Evolutionary conservation across 805 yeast species (phyloP).

Genomic region (Tetrapisispora nanseiensis): DNA sequence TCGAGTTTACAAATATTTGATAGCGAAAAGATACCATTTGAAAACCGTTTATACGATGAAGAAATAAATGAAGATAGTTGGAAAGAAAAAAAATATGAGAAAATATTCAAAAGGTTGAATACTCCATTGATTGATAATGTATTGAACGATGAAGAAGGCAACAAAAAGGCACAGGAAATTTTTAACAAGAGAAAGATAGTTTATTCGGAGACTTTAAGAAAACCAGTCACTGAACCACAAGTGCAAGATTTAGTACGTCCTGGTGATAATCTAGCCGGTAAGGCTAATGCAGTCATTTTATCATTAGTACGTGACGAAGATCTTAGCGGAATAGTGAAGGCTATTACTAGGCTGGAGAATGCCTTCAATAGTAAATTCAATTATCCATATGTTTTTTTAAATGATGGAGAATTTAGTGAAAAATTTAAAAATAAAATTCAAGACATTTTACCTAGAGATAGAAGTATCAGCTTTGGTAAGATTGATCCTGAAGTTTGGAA

Average conservation of each 20-base stretch:
- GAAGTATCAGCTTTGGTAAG: constrained; percentile 38
- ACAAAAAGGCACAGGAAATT: neutral
- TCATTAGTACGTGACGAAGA: constrained; percentile 68
- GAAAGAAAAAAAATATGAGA: neutral
- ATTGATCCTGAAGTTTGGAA: constrained; percentile 44
- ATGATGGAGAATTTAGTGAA: constrained; percentile 56
- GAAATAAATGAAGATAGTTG: neutral
- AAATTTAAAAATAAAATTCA: constrained; percentile 41
- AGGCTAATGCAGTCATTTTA: constrained; percentile 68
- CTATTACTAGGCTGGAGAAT: constrained; percentile 53
- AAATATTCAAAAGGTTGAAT: constrained; percentile 6
- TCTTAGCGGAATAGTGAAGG: constrained; percentile 34
- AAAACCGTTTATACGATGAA: neutral
- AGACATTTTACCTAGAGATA: constrained; percentile 32
- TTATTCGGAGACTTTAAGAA: constrained; percentile 29
- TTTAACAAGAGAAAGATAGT: neutral
- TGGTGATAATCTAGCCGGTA: constrained; percentile 20
- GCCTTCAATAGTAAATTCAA: constrained; percentile 59
- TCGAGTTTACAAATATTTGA: neutral
- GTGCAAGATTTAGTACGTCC: constrained; percentile 28
- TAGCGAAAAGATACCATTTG: neutral
- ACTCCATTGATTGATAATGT: constrained; percentile 12
- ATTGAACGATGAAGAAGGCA: neutral
- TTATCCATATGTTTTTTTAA: constrained; percentile 75
- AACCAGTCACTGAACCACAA: constrained; percentile 41